Conservation (phyloP, 805 yeast genomes). For the Pichia californica region DNA sequence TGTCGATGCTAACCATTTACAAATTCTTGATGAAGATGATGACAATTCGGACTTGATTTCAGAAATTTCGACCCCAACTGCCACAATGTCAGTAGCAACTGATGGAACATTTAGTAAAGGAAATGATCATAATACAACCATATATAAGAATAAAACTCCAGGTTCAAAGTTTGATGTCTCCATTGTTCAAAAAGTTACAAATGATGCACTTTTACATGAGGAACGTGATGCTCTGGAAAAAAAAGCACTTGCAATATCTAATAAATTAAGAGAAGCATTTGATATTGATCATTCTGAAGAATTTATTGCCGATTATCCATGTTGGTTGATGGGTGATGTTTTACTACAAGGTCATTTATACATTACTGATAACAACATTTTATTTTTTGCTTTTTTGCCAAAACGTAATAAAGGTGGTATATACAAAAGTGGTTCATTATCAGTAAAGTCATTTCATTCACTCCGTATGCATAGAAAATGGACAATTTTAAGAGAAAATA, state of each 20-base stretch:
- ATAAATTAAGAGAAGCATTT: constrained; percentile 33
- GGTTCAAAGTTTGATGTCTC: constrained; percentile 29
- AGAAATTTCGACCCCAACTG: background rate
- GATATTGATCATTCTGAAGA: constrained; percentile 47
- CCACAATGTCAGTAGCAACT: background rate
- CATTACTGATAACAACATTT: constrained; percentile 54
- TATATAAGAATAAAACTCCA: background rate
- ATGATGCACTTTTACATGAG: constrained; percentile 7
- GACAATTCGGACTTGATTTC: background rate
- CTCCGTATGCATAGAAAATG: constrained; percentile 52
- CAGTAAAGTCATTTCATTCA: constrained; percentile 35
- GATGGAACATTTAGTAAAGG: background rate
- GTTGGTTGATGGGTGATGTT: constrained; percentile 81
- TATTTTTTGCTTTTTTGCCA: constrained; percentile 79
- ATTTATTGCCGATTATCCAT: constrained; percentile 55
- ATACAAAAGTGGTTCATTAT: constrained; percentile 44
- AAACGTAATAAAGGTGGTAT: constrained; percentile 35
- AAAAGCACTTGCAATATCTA: constrained; percentile 32
- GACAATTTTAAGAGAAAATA: constrained; percentile 69
- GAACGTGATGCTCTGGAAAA: constrained; percentile 10
- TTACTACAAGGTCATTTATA: constrained; percentile 81
- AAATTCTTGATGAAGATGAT: constrained; percentile 9
- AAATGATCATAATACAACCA: too few relatives aligned
- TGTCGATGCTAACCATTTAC: background rate
- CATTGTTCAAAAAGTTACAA: constrained; percentile 26